Conservation (phyloP, 129 eudicot genomes). For the Helichrysum umbraculigerum region DNA sequence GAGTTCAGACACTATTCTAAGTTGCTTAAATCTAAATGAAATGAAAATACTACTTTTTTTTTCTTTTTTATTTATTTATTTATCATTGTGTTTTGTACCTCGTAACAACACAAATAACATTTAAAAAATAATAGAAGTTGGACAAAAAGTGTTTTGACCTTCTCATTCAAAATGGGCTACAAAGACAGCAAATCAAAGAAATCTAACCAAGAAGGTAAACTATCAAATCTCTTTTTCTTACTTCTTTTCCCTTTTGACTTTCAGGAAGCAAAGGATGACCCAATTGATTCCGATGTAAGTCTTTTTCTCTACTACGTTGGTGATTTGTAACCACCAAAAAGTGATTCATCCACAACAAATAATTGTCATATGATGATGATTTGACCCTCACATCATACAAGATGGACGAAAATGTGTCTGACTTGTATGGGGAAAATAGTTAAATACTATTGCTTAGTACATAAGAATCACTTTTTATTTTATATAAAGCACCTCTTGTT, state of each 20-base stretch:
- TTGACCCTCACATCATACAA: not conserved
- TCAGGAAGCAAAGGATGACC: slow-evolving; percentile 82
- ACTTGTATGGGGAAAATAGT: not conserved
- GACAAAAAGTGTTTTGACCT: not conserved
- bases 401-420: not conserved
- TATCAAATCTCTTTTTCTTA: not conserved
- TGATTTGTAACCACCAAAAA: not conserved
- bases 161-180: not conserved
- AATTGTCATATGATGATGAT: not conserved
- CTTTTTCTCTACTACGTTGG: not conserved
- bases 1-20: not conserved
- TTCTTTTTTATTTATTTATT: too few species aligned
- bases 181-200: not conserved
- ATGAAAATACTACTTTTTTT: too few species aligned
- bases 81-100: not conserved
- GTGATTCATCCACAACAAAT: not conserved
- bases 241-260: not conserved
- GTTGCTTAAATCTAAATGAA: too few species aligned
- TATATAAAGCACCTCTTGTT: not conserved
- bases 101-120: not conserved
- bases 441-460: not conserved
- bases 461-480: too few species aligned
- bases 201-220: not conserved
- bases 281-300: slow-evolving; percentile 67
- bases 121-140: not conserved